Percentiles rank a stretch among this genome's conserved stretches.
phyloP scores from a whole-genome alignment of 2,329 filamentous ascomycete species.

The Berkeleyomyces basicola region DNA sequence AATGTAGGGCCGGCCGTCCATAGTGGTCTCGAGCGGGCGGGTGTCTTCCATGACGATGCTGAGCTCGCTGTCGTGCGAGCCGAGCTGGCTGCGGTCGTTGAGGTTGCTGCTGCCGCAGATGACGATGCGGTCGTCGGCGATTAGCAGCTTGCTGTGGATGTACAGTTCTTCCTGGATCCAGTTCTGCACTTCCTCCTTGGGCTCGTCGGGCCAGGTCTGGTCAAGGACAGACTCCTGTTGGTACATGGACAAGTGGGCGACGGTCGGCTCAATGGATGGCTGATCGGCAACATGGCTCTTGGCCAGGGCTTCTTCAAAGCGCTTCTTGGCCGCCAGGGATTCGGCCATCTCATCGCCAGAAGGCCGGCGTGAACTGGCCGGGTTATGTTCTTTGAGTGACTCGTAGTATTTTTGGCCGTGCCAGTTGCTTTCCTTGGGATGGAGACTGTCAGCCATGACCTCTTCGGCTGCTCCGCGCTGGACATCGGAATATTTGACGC shows the following conservation, averaged over 20 bases:
- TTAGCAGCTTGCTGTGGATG: conserved; percentile 79
- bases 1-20: conserved; percentile 63
- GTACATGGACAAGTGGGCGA: conserved; percentile 66
- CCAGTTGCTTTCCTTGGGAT: conserved; percentile 55
- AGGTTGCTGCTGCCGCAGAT: conserved; percentile 81
- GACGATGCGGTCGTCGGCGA: conserved; percentile 71
- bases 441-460: conserved; percentile 46
- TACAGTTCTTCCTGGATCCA: conserved; percentile 96
- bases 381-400: conserved; percentile 8
- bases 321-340: conserved; percentile 25
- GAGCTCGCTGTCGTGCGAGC: conserved; percentile 80
- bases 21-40: conserved; percentile 49
- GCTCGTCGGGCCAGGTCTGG: conserved; percentile 64
- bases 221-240: conserved; percentile 38
- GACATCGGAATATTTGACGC: conserved; percentile 69
- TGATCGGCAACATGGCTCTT: conserved; percentile 14
- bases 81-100: conserved; percentile 79
- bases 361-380: conserved; percentile 32
- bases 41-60: conserved; percentile 81
- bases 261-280: conserved; percentile 24
- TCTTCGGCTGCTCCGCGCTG: conserved; percentile 80
- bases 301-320: conserved; percentile 21
- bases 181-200: conserved; percentile 62
- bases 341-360: conserved; percentile 32
- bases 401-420: conserved; percentile 25